Conservation (phyloP, 2,329 filamentous ascomycete species). For the Pyrenophora teres region DNA sequence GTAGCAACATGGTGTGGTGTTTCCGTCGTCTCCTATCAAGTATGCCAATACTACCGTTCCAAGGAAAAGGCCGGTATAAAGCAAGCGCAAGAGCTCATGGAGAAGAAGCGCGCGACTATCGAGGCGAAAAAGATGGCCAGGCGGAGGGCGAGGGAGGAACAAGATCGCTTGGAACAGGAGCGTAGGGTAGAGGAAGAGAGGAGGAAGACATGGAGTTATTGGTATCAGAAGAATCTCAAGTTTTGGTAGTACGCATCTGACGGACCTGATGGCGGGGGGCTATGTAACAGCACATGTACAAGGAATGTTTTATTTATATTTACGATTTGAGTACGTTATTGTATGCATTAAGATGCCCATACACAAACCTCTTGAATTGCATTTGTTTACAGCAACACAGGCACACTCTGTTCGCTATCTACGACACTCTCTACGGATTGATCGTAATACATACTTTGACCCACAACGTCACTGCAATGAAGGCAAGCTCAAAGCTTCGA, state of each 20-base stretch:
- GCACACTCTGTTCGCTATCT: too few relatives aligned
- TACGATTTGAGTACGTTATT: too few relatives aligned
- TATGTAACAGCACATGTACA: conserved; percentile 26
- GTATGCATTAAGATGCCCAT: too few relatives aligned
- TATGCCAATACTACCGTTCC: conserved; percentile 75
- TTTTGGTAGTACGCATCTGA: conserved; percentile 33
- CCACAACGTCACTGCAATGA: too few relatives aligned
- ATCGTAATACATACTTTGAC: too few relatives aligned
- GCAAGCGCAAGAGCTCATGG: conserved; percentile 80
- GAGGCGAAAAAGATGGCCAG: conserved; percentile 54
- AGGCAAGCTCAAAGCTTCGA: too few relatives aligned
- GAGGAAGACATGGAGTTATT: conserved; percentile 43
- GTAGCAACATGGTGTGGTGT: conserved; percentile 74
- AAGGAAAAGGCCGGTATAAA: conserved; percentile 84
- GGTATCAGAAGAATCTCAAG: conserved; percentile 44
- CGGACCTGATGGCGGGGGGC: neutral
- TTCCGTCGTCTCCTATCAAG: conserved; percentile 78
- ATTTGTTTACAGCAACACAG: too few relatives aligned
- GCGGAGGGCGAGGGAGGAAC: conserved; percentile 51
- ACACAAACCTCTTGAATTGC: too few relatives aligned
- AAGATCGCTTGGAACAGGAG: conserved; percentile 40
- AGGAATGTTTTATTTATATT: conserved; percentile 12
- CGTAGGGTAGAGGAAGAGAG: conserved; percentile 41
- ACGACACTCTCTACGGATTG: too few relatives aligned
- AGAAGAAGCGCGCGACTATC: conserved; percentile 64